Evolutionary conservation across 306 rosid genomes (phyloP).

Genomic region (Cucurbita argyrosperma): DNA sequence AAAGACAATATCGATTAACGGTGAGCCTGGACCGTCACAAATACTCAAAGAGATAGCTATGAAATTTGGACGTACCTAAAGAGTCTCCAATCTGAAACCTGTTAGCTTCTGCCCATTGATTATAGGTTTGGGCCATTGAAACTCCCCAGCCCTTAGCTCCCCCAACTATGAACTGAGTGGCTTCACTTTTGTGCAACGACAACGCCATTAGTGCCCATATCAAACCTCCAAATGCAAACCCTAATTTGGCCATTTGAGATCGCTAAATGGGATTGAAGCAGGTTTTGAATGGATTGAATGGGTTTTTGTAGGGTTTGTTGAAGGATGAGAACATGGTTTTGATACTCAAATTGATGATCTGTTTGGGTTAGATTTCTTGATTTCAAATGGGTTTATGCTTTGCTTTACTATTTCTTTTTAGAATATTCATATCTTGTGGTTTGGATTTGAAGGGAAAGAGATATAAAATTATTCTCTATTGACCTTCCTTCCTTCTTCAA

Average conservation of each 20-base stretch:
- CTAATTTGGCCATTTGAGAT: slow-evolving; percentile 30
- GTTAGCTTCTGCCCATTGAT: slow-evolving; percentile 67
- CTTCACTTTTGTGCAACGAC: slow-evolving; percentile 28
- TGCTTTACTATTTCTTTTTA: slow-evolving; percentile 29
- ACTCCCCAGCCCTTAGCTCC: slow-evolving; percentile 61
- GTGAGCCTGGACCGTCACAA: too few relatives aligned
- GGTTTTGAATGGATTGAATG: slow-evolving; percentile 1
- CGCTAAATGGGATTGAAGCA: not conserved
- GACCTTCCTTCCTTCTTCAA: not conserved
- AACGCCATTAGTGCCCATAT: slow-evolving; percentile 25
- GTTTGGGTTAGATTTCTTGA: slow-evolving; percentile 36
- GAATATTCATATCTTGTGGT: slow-evolving; percentile 67
- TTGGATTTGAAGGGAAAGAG: slow-evolving; percentile 12
- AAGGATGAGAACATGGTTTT: slow-evolving; percentile 32
- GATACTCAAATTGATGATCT: slow-evolving; percentile 39
- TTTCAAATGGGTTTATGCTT: slow-evolving; percentile 55
- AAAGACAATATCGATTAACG: too few relatives aligned
- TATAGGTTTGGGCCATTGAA: slow-evolving; percentile 33
- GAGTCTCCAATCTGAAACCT: slow-evolving; percentile 78
- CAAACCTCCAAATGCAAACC: slow-evolving; percentile 17
- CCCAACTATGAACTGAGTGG: slow-evolving; percentile 40
- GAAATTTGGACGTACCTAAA: slow-evolving; percentile 19
- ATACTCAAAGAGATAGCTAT: too few relatives aligned
- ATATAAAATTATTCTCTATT: not conserved
- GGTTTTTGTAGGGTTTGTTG: slow-evolving; percentile 57